These are phyloP conservation scores for Ogataea nitratoaversa DNA, from an alignment of 805 yeast genomes.

Conservation along the genomic window DNA sequence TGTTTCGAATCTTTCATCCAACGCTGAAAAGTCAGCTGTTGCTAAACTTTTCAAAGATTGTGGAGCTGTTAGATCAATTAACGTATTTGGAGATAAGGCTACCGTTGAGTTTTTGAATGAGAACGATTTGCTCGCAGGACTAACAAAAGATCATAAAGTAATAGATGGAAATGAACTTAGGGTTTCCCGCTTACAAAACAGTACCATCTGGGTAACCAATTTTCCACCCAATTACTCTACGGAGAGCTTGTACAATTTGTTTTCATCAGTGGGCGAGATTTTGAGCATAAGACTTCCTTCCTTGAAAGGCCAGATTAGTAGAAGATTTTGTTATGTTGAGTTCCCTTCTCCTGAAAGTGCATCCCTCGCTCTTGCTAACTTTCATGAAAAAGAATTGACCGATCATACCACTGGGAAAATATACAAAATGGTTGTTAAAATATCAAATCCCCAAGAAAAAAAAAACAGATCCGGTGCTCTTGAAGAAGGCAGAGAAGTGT, in stretches of 20 bases:
- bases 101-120: conserved; percentile 54
- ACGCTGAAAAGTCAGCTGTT: conserved; percentile 37
- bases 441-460: conserved; percentile 55
- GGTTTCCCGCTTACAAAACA: conserved; percentile 41
- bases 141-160: conserved; percentile 53
- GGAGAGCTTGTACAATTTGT: conserved; percentile 35
- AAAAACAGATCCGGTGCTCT: conserved; percentile 40
- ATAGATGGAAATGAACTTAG: conserved; percentile 39
- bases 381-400: conserved; percentile 37
- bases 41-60: conserved; percentile 51
- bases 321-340: conserved; percentile 76
- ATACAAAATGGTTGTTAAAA: conserved; percentile 47
- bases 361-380: conserved; percentile 33
- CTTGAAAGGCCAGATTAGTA: conserved; percentile 44
- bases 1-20: conserved; percentile 44
- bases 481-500: conserved; percentile 54
- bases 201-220: conserved; percentile 71
- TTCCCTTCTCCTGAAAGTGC: conserved; percentile 42
- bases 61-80: conserved; percentile 46
- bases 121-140: conserved; percentile 48
- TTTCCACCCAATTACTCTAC: conserved; percentile 55
- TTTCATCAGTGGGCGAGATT: conserved; percentile 37
- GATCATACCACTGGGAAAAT: conserved; percentile 23
- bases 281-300: conserved; percentile 62
- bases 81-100: conserved; percentile 32